phyloP scores from a whole-genome alignment of 495 filamentous ascomycete species.

The Aspergillus sclerotiicarbonarius region DNA sequence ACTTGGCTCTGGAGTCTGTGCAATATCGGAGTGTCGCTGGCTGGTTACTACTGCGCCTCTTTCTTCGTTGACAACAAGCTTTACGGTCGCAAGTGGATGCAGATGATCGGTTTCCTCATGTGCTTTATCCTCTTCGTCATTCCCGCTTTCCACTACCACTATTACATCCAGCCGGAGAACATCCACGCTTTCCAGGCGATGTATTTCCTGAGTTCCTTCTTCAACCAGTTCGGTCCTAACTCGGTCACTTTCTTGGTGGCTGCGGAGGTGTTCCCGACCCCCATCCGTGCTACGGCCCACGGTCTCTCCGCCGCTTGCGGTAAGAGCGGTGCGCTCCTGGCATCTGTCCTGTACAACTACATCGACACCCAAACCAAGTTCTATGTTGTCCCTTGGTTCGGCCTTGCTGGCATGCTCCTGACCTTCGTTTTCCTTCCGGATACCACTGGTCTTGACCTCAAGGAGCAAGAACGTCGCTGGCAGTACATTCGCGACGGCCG shows the following conservation, averaged over 20 bases:
- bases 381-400: conserved; percentile 89
- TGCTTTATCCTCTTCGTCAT: conserved; percentile 84
- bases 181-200: conserved; percentile 85
- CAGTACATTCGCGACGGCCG: conserved; percentile 70
- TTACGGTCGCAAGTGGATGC: conserved; percentile 90
- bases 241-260: conserved; percentile 88
- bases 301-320: conserved; percentile 82
- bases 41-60: conserved; percentile 78
- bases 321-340: conserved; percentile 80
- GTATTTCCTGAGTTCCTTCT: conserved; percentile 89
- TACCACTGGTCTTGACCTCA: conserved; percentile 88
- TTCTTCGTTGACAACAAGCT: conserved; percentile 88
- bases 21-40: conserved; percentile 79
- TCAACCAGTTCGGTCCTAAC: conserved; percentile 96
- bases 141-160: conserved; percentile 78
- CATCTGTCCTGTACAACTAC: conserved; percentile 84
- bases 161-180: conserved; percentile 63
- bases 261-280: conserved; percentile 86
- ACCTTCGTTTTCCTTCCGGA: conserved; percentile 83
- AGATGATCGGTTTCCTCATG: conserved; percentile 82
- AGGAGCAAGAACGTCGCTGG: conserved; percentile 92
- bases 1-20: conserved; percentile 86
- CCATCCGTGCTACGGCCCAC: conserved; percentile 86
- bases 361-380: conserved; percentile 75
- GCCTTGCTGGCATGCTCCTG: conserved; percentile 73